Evolutionary conservation across 1,284 basidiomycete species (phyloP).

Genomic region (Anthracocystis setariae): DNA sequence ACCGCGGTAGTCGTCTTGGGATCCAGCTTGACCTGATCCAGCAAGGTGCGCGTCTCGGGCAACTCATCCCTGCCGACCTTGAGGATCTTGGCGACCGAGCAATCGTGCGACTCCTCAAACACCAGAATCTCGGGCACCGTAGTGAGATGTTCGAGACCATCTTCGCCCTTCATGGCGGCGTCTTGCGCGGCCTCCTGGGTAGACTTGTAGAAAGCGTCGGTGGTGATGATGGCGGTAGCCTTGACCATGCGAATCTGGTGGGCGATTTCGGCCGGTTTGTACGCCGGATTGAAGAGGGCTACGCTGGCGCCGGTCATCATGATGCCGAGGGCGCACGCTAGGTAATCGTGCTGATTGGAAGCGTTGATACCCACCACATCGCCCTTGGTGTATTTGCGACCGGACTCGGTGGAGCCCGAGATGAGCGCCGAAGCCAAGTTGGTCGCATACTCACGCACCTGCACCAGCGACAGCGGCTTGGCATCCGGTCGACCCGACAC

Average conservation of each 20-base stretch:
- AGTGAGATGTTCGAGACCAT: constrained; percentile 33
- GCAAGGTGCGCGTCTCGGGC: constrained; percentile 27
- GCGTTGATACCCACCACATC: constrained; percentile 59
- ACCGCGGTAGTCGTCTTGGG: constrained; percentile 52
- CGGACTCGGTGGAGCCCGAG: constrained; percentile 36
- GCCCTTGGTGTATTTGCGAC: constrained; percentile 49
- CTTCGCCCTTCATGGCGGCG: constrained; percentile 31
- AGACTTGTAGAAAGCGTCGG: constrained; percentile 26
- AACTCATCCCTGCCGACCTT: constrained; percentile 38
- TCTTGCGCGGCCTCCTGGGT: constrained; percentile 43
- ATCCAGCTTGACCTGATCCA: constrained; percentile 43
- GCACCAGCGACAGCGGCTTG: constrained; percentile 46
- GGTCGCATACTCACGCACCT: constrained; percentile 51
- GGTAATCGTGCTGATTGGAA: constrained; percentile 64
- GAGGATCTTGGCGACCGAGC: constrained; percentile 46
- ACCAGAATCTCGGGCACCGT: constrained; percentile 42
- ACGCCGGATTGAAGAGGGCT: constrained; percentile 64
- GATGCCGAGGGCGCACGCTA: constrained; percentile 54
- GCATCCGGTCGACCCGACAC: constrained; percentile 38
- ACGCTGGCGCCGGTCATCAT: constrained; percentile 61
- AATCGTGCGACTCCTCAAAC: constrained; percentile 56
- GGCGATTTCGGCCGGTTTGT: constrained; percentile 59
- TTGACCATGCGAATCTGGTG: constrained; percentile 59
- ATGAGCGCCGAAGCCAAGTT: constrained; percentile 53
- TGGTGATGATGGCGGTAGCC: constrained; percentile 54